phyloP scores from a whole-genome alignment of 2,329 filamentous ascomycete genomes.

The Colletotrichum gloeosporioides region DNA sequence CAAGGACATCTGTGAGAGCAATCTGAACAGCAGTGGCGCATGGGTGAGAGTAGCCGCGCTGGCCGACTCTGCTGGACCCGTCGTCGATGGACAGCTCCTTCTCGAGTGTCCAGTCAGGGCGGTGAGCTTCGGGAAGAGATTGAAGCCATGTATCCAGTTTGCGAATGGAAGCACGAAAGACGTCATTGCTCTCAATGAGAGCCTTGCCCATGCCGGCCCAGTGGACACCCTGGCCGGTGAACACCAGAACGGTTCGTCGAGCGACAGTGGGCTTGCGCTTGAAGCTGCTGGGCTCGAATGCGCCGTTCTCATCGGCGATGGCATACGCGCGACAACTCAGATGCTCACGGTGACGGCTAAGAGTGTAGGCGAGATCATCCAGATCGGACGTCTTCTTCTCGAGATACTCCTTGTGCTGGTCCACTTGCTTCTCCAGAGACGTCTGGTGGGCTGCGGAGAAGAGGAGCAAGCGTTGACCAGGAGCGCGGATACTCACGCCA shows the following conservation, averaged over 20 bases:
- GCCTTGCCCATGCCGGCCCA: conserved; percentile 22
- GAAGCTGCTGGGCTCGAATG: conserved; percentile 14
- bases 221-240: conserved; percentile 24
- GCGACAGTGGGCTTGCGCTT: conserved; percentile 13
- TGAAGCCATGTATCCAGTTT: conserved; percentile 20
- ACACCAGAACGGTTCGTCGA: conserved; percentile 14
- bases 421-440: conserved; percentile 2
- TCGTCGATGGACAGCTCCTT: conserved; percentile 25
- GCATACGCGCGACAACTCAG: conserved; percentile 29
- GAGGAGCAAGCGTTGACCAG: neutral
- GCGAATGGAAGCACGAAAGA: conserved; percentile 14
- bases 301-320: conserved; percentile 22
- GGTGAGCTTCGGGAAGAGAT: conserved; percentile 3
- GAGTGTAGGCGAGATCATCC: conserved; percentile 33
- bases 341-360: conserved; percentile 32
- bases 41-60: conserved; percentile 29
- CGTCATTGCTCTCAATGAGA: neutral
- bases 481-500: neutral
- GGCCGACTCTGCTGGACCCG: conserved; percentile 25
- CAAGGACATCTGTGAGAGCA: conserved; percentile 43
- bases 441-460: conserved; percentile 1
- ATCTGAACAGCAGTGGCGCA: conserved; percentile 42
- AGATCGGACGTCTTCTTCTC: conserved; percentile 9
- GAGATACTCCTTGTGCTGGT: conserved; percentile 26
- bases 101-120: conserved; percentile 28